These are phyloP conservation scores for Serendipita indica DNA, from an alignment of 768 basidiomycete species.

Conservation along the genomic window DNA sequence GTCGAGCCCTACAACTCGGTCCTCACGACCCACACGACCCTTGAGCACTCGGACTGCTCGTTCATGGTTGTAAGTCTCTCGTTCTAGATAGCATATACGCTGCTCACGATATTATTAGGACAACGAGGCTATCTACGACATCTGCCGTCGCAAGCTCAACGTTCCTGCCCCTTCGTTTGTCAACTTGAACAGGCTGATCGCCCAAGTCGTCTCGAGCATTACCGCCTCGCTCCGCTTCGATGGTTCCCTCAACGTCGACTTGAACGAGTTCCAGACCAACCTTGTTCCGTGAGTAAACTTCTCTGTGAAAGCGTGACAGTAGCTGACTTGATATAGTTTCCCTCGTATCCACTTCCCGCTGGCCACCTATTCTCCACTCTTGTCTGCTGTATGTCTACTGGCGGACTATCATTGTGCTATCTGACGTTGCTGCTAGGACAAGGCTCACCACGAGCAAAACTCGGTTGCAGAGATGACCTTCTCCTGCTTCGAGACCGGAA, in stretches of 20 bases:
- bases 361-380: constrained; percentile 86
- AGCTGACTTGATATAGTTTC: constrained; percentile 39
- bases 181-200: constrained; percentile 92
- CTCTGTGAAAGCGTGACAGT: neutral
- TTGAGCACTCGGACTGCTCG: constrained; percentile 99
- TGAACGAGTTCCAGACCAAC: constrained; percentile 98
- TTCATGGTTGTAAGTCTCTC: constrained; percentile 61
- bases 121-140: constrained; percentile 98
- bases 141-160: constrained; percentile 90
- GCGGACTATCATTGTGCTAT: neutral
- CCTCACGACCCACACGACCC: constrained; percentile 94
- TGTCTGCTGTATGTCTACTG: constrained; percentile 36
- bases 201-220: constrained; percentile 96
- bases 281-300: constrained; percentile 67
- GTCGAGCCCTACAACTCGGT: constrained; percentile 99
- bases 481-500: constrained; percentile 91
- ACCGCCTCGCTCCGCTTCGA: constrained; percentile 96
- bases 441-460: constrained; percentile 93
- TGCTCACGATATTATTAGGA: constrained; percentile 37
- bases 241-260: constrained; percentile 91
- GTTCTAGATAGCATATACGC: constrained; percentile 9
- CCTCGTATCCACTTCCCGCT: constrained; percentile 98
- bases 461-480: constrained; percentile 97
- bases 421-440: constrained; percentile 35
- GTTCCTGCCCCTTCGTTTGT: constrained; percentile 76